These are phyloP conservation scores for Liriodendron chinense DNA, from an alignment of 164 flowering plant species.

Conservation along the genomic window DNA sequence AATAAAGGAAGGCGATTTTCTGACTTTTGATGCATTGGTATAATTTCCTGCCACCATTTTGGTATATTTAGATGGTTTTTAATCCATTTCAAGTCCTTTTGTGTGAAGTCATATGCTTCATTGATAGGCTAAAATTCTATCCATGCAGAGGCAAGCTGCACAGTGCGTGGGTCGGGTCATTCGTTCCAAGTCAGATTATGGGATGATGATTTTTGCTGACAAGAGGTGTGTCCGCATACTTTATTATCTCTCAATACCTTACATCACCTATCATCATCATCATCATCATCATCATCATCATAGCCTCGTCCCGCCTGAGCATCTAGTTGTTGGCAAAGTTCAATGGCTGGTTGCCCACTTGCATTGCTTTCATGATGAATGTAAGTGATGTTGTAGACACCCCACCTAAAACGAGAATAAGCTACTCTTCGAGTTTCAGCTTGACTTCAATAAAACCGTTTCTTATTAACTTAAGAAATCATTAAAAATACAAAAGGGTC, in stretches of 20 bases:
- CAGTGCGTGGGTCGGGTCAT: conserved; percentile 99
- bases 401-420: too few relatives aligned
- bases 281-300: background rate
- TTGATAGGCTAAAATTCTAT: conserved; percentile 8
- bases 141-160: conserved; percentile 95
- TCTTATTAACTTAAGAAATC: too few relatives aligned
- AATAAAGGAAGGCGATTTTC: conserved; percentile 97
- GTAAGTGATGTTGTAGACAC: too few relatives aligned
- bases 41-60: conserved; percentile 7
- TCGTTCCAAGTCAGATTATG: conserved; percentile 97
- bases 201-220: conserved; percentile 99
- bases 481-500: too few relatives aligned
- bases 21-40: conserved; percentile 99
- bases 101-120: background rate
- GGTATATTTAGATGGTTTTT: background rate
- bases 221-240: conserved; percentile 56
- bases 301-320: background rate
- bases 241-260: background rate
- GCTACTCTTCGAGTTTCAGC: too few relatives aligned
- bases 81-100: background rate
- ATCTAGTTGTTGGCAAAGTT: background rate
- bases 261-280: background rate
- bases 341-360: background rate
- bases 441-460: too few relatives aligned
- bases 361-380: too few relatives aligned